Conservation (phyloP, 345 rosid species). For the Eucalyptus brandiana region DNA sequence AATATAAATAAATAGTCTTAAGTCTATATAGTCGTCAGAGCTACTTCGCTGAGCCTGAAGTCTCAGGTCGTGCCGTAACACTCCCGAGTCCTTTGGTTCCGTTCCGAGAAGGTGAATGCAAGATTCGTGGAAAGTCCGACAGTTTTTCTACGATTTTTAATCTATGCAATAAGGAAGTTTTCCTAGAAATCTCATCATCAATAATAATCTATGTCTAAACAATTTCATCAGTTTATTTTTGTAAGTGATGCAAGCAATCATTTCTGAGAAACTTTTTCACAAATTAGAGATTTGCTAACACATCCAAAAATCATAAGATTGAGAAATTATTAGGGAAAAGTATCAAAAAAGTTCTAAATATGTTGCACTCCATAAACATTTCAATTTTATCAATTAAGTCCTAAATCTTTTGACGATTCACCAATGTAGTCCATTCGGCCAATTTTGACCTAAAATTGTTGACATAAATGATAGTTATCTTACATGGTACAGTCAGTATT, state of each 20-base stretch:
- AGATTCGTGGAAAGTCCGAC: not conserved
- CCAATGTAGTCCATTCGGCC: accelerated
- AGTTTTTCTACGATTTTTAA: not conserved
- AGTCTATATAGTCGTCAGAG: not conserved
- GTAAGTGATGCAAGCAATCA: too few relatives aligned
- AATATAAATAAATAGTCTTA: not conserved
- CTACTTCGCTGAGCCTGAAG: not conserved
- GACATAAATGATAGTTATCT: accelerated
- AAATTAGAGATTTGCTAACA: too few relatives aligned
- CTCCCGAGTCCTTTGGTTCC: not conserved
- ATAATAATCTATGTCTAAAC: too few relatives aligned
- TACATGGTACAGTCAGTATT: accelerated
- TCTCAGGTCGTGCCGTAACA: not conserved
- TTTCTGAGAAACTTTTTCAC: not conserved
- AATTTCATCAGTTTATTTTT: too few relatives aligned
- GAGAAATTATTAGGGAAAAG: not conserved
- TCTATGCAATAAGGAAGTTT: not conserved
- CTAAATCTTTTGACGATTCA: too few relatives aligned
- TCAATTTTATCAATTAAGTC: not conserved
- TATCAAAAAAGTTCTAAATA: too few relatives aligned
- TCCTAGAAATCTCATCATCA: too few relatives aligned
- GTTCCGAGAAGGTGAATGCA: not conserved
- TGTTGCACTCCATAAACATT: not conserved
- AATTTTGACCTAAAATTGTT: accelerated
- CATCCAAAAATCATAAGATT: not conserved